Conservation (phyloP, 768 basidiomycete species). For the Termitomyces bulborhizus region DNA sequence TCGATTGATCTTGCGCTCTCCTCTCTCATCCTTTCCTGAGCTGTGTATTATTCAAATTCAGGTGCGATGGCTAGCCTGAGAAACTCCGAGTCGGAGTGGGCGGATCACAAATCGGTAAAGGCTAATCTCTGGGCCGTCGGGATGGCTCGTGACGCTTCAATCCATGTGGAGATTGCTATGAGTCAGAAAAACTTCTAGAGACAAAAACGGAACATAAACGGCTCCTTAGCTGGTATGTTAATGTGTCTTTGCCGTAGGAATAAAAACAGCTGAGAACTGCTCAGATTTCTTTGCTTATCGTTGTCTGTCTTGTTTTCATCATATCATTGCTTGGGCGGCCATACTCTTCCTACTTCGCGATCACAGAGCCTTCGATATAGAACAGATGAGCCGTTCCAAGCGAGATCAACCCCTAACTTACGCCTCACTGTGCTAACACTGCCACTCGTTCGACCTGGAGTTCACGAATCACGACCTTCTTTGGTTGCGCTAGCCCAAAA, state of each 20-base stretch:
- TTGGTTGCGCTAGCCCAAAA: background rate
- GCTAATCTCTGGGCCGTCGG: background rate
- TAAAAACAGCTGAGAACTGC: background rate
- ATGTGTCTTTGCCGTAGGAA: background rate
- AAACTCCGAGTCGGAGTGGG: background rate
- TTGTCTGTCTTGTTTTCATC: constrained; percentile 48
- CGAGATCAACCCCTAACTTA: constrained; percentile 9
- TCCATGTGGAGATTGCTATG: background rate
- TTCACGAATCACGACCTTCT: constrained; percentile 1
- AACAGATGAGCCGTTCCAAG: constrained; percentile 24
- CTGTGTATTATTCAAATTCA: background rate
- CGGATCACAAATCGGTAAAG: background rate
- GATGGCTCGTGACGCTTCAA: background rate
- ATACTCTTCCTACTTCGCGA: constrained; percentile 52
- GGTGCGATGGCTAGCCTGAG: no score
- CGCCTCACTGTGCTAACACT: background rate
- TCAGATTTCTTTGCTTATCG: constrained; percentile 54
- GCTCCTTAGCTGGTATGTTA: background rate
- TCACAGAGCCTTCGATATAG: constrained; percentile 35
- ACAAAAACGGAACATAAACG: background rate
- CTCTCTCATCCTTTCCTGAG: background rate
- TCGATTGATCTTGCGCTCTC: background rate
- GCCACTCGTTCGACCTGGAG: constrained; percentile 3
- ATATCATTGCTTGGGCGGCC: constrained; percentile 47
- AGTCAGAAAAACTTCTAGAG: background rate